Percentiles rank a stretch among this genome's conserved stretches.
Evolutionary conservation across 2,329 filamentous ascomycete species (phyloP).

Genomic region (Paracamarosporium sp.): DNA sequence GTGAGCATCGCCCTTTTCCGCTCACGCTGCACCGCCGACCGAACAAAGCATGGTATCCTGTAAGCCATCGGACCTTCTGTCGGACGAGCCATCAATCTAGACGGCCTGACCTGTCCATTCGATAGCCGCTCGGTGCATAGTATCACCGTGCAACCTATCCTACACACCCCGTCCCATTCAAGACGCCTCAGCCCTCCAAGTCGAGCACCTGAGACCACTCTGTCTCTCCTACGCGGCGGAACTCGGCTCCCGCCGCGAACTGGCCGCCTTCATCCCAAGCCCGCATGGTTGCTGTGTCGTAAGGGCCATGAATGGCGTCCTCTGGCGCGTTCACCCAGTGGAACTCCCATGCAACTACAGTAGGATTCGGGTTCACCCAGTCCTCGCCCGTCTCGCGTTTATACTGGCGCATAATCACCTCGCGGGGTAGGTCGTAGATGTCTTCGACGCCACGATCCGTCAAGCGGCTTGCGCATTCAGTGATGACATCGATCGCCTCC

Average conservation of each 20-base stretch:
- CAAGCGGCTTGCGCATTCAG: constrained; percentile 86
- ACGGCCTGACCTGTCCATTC: background rate
- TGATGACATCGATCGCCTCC: constrained; percentile 79
- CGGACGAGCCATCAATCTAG: background rate
- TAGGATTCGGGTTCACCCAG: constrained; percentile 68
- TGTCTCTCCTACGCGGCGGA: constrained; percentile 48
- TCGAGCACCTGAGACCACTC: constrained; percentile 54
- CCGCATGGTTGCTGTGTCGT: constrained; percentile 83
- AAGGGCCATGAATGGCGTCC: constrained; percentile 82
- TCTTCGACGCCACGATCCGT: constrained; percentile 83
- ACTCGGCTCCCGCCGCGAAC: constrained; percentile 84
- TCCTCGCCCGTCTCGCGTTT: constrained; percentile 84
- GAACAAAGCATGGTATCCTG: background rate
- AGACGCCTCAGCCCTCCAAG: constrained; percentile 31
- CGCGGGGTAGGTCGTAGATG: constrained; percentile 90
- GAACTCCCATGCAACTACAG: constrained; percentile 77
- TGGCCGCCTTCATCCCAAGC: constrained; percentile 93
- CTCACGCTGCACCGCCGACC: constrained; percentile 6
- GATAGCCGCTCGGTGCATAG: background rate
- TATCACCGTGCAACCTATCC: constrained; percentile 2
- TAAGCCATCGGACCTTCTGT: background rate
- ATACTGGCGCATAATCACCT: constrained; percentile 83
- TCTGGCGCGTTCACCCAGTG: constrained; percentile 90
- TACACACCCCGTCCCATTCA: background rate
- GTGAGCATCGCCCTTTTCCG: constrained; percentile 14